Conservation (phyloP, 768 basidiomycete species). For the Kwoniella pini region DNA sequence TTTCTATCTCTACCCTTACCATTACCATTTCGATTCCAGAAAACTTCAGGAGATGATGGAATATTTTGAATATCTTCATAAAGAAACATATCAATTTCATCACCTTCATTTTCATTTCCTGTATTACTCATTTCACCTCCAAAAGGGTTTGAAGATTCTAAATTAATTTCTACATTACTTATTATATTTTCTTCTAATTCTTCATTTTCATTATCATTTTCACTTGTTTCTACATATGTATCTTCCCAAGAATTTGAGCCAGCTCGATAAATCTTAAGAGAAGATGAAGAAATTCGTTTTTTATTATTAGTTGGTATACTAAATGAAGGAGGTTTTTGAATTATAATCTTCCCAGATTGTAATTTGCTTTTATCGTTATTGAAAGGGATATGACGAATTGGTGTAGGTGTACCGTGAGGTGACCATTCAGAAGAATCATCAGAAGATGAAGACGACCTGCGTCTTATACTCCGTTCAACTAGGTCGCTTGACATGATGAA, state of each 20-base stretch:
- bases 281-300: constrained; percentile 1
- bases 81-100: constrained; percentile 18
- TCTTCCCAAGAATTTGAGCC: background rate
- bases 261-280: constrained; percentile 1
- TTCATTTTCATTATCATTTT: constrained; percentile 6
- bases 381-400: constrained; percentile 8
- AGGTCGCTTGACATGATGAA: background rate
- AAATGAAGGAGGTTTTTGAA: background rate
- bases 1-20: constrained; percentile 1
- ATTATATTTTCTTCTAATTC: constrained; percentile 9
- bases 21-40: background rate
- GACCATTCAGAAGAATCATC: constrained; percentile 7
- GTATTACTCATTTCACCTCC: background rate
- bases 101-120: constrained; percentile 4
- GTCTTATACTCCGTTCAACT: background rate
- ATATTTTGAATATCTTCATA: background rate
- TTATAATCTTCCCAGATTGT: constrained; percentile 15
- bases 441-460: constrained; percentile 19
- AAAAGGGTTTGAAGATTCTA: constrained; percentile 2
- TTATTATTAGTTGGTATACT: constrained; percentile 2
- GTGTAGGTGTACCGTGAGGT: constrained; percentile 20
- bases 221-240: background rate
- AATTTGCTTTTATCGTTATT: constrained; percentile 1
- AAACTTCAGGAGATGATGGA: background rate
- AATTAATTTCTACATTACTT: constrained; percentile 15